Conservation (phyloP, 2,329 filamentous ascomycete genomes). For the Paramyrothecium sp. region DNA sequence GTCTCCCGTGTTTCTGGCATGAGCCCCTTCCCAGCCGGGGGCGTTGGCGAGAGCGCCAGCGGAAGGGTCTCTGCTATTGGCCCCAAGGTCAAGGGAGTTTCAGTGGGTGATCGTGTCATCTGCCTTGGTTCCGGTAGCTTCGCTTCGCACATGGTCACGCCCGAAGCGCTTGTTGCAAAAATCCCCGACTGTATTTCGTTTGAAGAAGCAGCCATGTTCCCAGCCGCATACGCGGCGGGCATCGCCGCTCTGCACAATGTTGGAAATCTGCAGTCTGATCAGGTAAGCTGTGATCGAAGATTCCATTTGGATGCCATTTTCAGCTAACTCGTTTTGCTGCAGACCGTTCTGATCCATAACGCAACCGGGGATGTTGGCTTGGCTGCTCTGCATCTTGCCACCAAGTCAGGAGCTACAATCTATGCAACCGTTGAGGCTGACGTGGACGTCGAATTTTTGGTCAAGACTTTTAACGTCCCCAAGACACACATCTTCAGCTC, state of each 20-base stretch:
- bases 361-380: too few relatives aligned
- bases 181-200: not conserved
- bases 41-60: too few relatives aligned
- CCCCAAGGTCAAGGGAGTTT: not conserved
- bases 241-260: not conserved
- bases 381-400: too few relatives aligned
- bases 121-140: not conserved
- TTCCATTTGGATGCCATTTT: too few relatives aligned
- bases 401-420: not conserved
- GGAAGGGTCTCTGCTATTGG: not conserved
- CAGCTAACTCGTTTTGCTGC: too few relatives aligned
- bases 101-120: not conserved
- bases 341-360: too few relatives aligned
- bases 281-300: too few relatives aligned
- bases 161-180: not conserved
- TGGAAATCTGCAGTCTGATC: not conserved
- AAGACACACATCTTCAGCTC: not conserved
- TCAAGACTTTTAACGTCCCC: not conserved
- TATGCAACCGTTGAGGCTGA: not conserved
- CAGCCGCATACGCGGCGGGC: not conserved
- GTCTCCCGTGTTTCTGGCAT: too few relatives aligned
- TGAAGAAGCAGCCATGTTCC: not conserved
- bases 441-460: not conserved
- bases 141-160: too few relatives aligned
- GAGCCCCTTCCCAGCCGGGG: too few relatives aligned